phyloP scores from a whole-genome alignment of 352 stramenopile species.

The Phytophthora foliorum region DNA sequence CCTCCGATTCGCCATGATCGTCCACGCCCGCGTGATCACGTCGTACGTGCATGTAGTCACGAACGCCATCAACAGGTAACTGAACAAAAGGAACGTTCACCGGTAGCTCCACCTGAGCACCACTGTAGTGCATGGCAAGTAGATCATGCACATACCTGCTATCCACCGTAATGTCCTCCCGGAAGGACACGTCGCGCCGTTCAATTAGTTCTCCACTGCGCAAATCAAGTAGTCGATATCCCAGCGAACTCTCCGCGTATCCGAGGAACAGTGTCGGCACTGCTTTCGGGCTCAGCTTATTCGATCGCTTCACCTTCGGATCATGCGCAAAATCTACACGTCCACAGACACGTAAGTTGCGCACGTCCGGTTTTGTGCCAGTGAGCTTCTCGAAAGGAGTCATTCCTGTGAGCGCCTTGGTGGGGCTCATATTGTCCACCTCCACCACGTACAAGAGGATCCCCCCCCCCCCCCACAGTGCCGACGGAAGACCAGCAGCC shows the following conservation, averaged over 20 bases:
- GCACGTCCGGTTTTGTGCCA: conserved; percentile 3
- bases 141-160: conserved; percentile 3
- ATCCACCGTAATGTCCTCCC: conserved; percentile 10
- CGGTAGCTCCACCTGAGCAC: neutral
- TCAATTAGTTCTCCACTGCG: neutral
- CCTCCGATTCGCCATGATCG: neutral
- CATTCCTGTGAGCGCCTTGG: conserved; percentile 1
- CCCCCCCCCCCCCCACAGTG: neutral
- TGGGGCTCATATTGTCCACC: conserved; percentile 12
- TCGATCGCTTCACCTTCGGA: conserved; percentile 1
- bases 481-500: neutral
- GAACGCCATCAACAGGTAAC: neutral
- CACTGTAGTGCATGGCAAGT: neutral
- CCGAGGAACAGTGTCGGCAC: neutral
- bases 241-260: neutral
- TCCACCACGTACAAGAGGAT: conserved; percentile 8
- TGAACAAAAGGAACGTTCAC: neutral
- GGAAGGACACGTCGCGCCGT: conserved; percentile 5
- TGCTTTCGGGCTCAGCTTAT: conserved; percentile 4
- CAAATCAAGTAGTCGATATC: conserved; percentile 7
- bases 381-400: too few species aligned
- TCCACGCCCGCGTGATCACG: neutral
- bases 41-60: neutral
- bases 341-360: conserved; percentile 2
- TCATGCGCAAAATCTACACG: conserved; percentile 6